A percentile compares a stretch with the other conserved stretches of the same genome.
These are phyloP conservation scores for Polysphondylium violaceum DNA, from an alignment of 78 protist species.

Conservation along the genomic window DNA sequence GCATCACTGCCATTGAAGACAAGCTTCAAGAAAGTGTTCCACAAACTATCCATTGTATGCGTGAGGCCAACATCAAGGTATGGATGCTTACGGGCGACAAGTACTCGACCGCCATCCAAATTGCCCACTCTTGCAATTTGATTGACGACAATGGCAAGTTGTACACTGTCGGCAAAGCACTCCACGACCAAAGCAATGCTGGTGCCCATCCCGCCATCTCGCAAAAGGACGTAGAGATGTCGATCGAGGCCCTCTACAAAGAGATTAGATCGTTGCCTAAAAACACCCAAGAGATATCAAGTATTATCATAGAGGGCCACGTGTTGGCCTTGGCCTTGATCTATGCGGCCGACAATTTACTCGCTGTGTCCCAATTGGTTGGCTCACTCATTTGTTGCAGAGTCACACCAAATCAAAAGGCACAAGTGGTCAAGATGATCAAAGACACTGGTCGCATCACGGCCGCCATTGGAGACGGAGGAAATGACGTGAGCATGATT, in stretches of 20 bases:
- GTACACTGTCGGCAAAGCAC: slow-evolving; percentile 49
- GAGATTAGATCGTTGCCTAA: background rate
- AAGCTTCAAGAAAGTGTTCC: slow-evolving; percentile 94
- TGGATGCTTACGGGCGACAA: slow-evolving; percentile 99
- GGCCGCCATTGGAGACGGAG: slow-evolving; percentile 97
- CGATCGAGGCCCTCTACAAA: background rate
- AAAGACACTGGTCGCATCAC: slow-evolving; percentile 76
- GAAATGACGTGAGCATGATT: slow-evolving; percentile 99
- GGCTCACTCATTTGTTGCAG: slow-evolving; percentile 93
- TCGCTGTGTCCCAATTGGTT: slow-evolving; percentile 34
- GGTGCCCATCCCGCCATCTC: slow-evolving; percentile 11
- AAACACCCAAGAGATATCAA: background rate
- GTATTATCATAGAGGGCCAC: slow-evolving; percentile 78
- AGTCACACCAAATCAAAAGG: slow-evolving; percentile 96
- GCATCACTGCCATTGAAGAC: slow-evolving; percentile 98
- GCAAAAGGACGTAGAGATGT: background rate
- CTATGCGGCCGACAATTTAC: background rate
- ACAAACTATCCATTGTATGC: slow-evolving; percentile 61
- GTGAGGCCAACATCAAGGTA: slow-evolving; percentile 90
- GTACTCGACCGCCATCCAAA: slow-evolving; percentile 95
- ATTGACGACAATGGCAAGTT: slow-evolving; percentile 52
- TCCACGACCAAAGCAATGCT: slow-evolving; percentile 10
- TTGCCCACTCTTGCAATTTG: slow-evolving; percentile 91
- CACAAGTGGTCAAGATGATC: slow-evolving; percentile 84
- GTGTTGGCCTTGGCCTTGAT: slow-evolving; percentile 28